Evolutionary conservation across 768 basidiomycete genomes (phyloP).

Genomic region (Phallus indusiatus): DNA sequence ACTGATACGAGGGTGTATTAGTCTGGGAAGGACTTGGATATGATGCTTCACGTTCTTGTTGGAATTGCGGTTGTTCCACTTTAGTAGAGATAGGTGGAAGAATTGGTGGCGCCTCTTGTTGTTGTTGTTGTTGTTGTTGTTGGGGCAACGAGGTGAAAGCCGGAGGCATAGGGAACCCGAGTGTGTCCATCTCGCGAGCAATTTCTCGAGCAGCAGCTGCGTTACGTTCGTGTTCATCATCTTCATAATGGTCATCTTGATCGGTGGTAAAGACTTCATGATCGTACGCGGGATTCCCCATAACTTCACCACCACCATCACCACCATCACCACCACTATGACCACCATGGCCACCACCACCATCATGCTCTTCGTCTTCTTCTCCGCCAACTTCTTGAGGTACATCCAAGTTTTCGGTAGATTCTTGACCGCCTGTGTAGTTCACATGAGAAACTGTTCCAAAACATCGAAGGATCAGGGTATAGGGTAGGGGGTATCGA

Average conservation of each 20-base stretch:
- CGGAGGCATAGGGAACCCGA: conserved; percentile 31
- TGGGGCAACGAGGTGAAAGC: conserved; percentile 17
- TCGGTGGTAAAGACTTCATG: neutral
- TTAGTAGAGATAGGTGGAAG: neutral
- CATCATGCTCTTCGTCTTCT: neutral
- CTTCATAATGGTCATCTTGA: conserved; percentile 16
- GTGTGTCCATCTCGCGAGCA: conserved; percentile 50
- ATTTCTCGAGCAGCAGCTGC: conserved; percentile 64
- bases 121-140: neutral
- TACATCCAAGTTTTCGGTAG: neutral
- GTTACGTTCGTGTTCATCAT: conserved; percentile 47
- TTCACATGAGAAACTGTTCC: neutral
- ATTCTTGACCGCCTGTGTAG: neutral
- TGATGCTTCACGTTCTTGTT: neutral
- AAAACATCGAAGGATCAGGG: neutral
- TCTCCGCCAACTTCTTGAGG: neutral
- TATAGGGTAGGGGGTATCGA: neutral
- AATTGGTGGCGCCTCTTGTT: neutral
- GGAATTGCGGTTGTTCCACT: neutral
- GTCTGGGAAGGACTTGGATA: neutral
- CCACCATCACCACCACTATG: neutral
- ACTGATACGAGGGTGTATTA: neutral
- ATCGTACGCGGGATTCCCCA: neutral
- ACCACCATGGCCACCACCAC: too few species aligned
- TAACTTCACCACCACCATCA: too few species aligned